A percentile compares a stretch with the other conserved stretches of the same genome.
Evolutionary conservation across 2,329 filamentous ascomycete genomes (phyloP).

Genomic region (Trichoderma koningiopsis): DNA sequence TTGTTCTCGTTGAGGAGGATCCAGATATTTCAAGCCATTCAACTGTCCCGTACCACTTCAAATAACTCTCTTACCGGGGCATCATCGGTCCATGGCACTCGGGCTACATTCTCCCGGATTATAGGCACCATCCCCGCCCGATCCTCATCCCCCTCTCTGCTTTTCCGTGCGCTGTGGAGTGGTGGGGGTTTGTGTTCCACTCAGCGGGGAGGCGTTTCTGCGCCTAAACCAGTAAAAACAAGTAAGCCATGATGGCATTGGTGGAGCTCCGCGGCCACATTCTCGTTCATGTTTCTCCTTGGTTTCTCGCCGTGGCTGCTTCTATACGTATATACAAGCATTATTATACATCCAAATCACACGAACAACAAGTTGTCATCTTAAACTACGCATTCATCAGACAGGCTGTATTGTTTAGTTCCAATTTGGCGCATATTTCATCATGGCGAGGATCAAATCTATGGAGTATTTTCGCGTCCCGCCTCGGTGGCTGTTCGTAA

Average conservation of each 20-base stretch:
- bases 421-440: not conserved
- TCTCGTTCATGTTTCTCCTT: slow-evolving; percentile 19
- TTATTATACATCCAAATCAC: not conserved
- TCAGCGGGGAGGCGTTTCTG: not conserved
- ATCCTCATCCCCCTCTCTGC: slow-evolving; percentile 3
- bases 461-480: slow-evolving; percentile 76
- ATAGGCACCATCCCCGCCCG: slow-evolving; percentile 10
- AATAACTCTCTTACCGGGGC: slow-evolving; percentile 11
- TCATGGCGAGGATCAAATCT: slow-evolving; percentile 38
- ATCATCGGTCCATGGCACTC: slow-evolving; percentile 6
- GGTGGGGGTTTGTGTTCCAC: slow-evolving; percentile 2
- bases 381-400: not conserved
- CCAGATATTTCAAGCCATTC: not conserved
- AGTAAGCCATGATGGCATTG: not conserved
- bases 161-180: slow-evolving; percentile 16
- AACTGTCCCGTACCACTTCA: slow-evolving; percentile 15
- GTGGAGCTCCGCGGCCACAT: slow-evolving; percentile 16
- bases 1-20: not conserved
- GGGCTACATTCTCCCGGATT: slow-evolving; percentile 14
- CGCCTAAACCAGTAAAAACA: not conserved
- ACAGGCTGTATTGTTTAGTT: not conserved
- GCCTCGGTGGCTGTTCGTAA: slow-evolving; percentile 77
- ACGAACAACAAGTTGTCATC: not conserved
- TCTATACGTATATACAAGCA: slow-evolving; percentile 17
- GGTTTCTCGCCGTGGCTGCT: slow-evolving; percentile 8